phyloP scores from a whole-genome alignment of 768 basidiomycete species.

The Ramaria sp. region DNA sequence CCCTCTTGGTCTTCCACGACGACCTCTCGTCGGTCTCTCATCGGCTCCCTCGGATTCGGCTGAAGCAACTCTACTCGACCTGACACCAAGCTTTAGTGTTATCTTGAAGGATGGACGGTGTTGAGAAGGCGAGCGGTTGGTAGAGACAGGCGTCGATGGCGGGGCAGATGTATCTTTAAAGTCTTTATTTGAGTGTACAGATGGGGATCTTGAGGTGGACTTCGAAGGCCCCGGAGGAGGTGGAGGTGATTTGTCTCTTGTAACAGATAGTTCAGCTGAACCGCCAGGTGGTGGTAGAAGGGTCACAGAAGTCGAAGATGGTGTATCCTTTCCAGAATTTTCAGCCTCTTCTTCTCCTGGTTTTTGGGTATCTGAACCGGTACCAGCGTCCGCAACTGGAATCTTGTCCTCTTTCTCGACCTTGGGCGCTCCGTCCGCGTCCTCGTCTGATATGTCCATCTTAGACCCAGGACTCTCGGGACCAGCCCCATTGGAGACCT shows the following conservation, averaged over 20 bases:
- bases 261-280: background rate
- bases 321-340: background rate
- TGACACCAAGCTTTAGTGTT: conserved; percentile 44
- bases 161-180: background rate
- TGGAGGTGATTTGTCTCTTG: background rate
- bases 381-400: background rate
- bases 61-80: conserved; percentile 11
- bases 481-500: no score
- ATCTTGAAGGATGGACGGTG: conserved; percentile 33
- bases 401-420: background rate
- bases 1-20: background rate
- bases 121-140: background rate
- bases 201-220: conserved; percentile 1
- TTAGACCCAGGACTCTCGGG: background rate
- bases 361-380: background rate
- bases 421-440: background rate
- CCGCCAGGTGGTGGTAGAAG: background rate
- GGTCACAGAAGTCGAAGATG: background rate
- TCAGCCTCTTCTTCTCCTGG: background rate
- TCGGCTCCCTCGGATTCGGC: background rate
- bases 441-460: conserved; percentile 8
- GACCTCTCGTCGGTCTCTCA: background rate
- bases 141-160: background rate
- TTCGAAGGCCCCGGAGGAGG: background rate
- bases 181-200: background rate